Evolutionary conservation across 352 stramenopile genomes (phyloP).

Genomic region (Globisporangium iwayamae): DNA sequence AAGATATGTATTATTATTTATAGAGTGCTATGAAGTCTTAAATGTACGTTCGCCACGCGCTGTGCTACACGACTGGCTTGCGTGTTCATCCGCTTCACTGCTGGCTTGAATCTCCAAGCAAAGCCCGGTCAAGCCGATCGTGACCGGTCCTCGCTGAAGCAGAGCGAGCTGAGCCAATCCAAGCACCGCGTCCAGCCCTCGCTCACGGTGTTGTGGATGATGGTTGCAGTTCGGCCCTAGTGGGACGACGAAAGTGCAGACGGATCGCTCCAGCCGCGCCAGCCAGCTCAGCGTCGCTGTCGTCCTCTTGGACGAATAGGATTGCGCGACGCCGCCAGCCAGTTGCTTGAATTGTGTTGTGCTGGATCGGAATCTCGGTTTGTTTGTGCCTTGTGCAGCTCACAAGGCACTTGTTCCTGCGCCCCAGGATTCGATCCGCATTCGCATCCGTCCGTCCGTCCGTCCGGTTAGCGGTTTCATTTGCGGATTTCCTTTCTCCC

Average conservation of each 20-base stretch:
- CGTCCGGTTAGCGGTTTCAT: not conserved
- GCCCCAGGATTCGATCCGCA: not conserved
- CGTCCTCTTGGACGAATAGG: not conserved
- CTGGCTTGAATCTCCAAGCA: not conserved
- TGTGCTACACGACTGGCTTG: not conserved
- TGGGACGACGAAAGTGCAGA: constrained; percentile 2
- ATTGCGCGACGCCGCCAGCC: not conserved
- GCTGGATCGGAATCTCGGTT: not conserved
- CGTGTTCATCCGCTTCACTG: not conserved
- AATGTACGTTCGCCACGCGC: not conserved
- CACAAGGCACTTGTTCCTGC: not conserved
- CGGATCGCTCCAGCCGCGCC: constrained; percentile 7
- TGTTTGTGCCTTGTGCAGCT: not conserved
- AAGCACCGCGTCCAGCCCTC: not conserved
- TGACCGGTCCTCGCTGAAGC: not conserved
- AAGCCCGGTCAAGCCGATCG: not conserved
- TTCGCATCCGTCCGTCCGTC: not conserved
- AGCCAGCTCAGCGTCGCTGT: not conserved
- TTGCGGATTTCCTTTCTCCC: constrained; percentile 6
- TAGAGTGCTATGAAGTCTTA: too few relatives aligned
- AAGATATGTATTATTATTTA: too few relatives aligned
- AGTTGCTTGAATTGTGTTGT: not conserved
- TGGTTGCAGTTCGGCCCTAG: constrained; percentile 1
- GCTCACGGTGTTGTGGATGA: not conserved
- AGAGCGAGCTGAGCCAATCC: constrained; percentile 5